Percentiles rank a stretch among this genome's conserved stretches.
These are phyloP conservation scores for Coniophora puteana DNA, from an alignment of 1,284 basidiomycete genomes.

Conservation along the genomic window DNA sequence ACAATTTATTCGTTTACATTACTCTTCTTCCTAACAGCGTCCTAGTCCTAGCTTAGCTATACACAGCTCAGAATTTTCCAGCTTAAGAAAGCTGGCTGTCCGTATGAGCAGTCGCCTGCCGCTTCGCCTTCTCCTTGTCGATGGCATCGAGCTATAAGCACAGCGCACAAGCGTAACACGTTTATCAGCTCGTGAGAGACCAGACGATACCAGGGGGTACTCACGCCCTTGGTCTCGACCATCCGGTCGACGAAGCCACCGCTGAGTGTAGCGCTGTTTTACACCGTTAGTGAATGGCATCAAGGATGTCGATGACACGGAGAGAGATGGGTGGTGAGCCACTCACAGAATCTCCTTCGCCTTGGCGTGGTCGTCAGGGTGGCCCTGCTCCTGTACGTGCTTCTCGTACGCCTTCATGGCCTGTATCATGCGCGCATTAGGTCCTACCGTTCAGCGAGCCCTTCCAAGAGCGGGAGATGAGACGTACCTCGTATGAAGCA, in stretches of 20 bases:
- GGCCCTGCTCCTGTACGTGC: conserved; percentile 40
- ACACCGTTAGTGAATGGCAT: conserved; percentile 30
- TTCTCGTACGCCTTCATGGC: conserved; percentile 55
- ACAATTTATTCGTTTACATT: too few relatives aligned
- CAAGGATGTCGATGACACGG: background rate
- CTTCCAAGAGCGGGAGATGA: background rate
- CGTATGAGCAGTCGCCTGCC: too few relatives aligned
- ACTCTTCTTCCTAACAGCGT: too few relatives aligned
- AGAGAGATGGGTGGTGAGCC: background rate
- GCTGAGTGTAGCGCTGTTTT: conserved; percentile 19
- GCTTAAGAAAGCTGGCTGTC: too few relatives aligned
- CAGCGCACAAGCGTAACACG: too few relatives aligned
- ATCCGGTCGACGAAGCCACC: conserved; percentile 43
- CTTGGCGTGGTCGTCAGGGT: conserved; percentile 37
- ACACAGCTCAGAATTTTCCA: too few relatives aligned
- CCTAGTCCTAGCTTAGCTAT: too few relatives aligned
- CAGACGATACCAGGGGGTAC: too few relatives aligned
- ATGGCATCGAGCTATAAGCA: too few relatives aligned
- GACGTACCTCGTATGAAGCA: conserved; percentile 46
- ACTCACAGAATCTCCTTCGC: conserved; percentile 38
- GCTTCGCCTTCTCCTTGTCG: conserved; percentile 38
- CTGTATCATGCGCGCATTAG: too few relatives aligned
- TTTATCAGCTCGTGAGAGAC: too few relatives aligned
- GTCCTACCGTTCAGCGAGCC: background rate
- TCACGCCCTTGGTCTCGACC: conserved; percentile 44